Evolutionary conservation across 1,139 yeast genomes (phyloP).

Genomic region (Protomyces lactucae-debilis): DNA sequence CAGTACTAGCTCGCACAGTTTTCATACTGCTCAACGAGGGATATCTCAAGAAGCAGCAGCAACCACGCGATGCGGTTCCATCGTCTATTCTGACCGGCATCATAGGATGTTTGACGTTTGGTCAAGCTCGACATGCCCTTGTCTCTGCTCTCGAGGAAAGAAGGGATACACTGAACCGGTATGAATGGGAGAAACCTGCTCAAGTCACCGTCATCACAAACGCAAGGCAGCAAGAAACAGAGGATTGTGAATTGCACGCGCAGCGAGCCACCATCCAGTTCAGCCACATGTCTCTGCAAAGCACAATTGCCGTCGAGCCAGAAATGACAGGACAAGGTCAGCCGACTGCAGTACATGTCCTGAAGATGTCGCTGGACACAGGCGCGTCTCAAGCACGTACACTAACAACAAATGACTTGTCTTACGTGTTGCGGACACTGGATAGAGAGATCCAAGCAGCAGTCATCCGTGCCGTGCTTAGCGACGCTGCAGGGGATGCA

Average conservation of each 20-base stretch:
- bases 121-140: too few relatives aligned
- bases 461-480: not conserved
- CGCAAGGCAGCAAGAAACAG: too few relatives aligned
- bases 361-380: not conserved
- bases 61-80: not conserved
- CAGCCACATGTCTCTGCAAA: too few relatives aligned
- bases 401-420: not conserved
- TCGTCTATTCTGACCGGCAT: too few relatives aligned
- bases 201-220: too few relatives aligned
- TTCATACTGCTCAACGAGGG: not conserved
- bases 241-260: too few relatives aligned
- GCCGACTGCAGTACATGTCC: not conserved
- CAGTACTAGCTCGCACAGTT: not conserved
- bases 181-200: too few relatives aligned
- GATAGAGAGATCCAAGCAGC: constrained; percentile 1
- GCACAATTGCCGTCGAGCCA: not conserved
- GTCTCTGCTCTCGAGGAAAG: too few relatives aligned
- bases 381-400: not conserved
- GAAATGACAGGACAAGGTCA: not conserved
- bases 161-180: too few relatives aligned
- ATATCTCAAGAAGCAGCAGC: not conserved
- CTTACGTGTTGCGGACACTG: not conserved
- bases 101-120: too few relatives aligned
- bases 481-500: not conserved
- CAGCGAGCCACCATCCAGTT: too few relatives aligned